Evolutionary conservation across 1,284 basidiomycete genomes (phyloP).

Genomic region (Heterobasidion parviporum): DNA sequence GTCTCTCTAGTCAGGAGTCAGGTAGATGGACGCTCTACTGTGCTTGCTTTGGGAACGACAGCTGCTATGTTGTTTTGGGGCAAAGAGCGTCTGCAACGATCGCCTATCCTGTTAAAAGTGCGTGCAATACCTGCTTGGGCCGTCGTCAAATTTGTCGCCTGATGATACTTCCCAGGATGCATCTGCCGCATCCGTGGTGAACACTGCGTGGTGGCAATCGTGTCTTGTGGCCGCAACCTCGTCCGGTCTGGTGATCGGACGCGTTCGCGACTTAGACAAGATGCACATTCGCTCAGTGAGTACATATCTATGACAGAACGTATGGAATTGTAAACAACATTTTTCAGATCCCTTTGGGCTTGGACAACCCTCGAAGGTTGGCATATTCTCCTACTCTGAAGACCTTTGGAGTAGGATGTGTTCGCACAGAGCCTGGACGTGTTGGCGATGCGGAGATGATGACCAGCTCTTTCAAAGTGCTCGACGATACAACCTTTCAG

Average conservation of each 20-base stretch:
- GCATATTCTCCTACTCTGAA: constrained; percentile 45
- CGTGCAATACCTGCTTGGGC: not conserved
- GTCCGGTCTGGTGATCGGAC: constrained; percentile 54
- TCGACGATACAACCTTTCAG: constrained; percentile 59
- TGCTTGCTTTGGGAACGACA: constrained; percentile 61
- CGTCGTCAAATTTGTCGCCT: constrained; percentile 1
- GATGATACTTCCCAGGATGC: constrained; percentile 41
- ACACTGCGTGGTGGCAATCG: constrained; percentile 36
- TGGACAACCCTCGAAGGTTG: constrained; percentile 59
- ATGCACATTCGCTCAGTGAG: constrained; percentile 74
- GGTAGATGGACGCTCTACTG: constrained; percentile 39
- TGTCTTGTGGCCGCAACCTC: constrained; percentile 53
- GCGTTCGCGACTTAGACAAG: constrained; percentile 66
- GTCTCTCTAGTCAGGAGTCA: constrained; percentile 48
- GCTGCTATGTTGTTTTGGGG: constrained; percentile 63
- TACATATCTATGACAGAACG: constrained; percentile 2
- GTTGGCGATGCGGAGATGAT: constrained; percentile 43
- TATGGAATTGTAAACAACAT: not conserved
- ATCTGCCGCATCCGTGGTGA: constrained; percentile 42
- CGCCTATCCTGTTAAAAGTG: constrained; percentile 72
- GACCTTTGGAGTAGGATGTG: constrained; percentile 58
- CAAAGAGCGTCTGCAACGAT: constrained; percentile 55
- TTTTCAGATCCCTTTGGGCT: constrained; percentile 55
- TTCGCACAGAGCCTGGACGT: constrained; percentile 40
- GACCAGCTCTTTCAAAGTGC: constrained; percentile 54